These are phyloP conservation scores for Zalaria obscura DNA, from an alignment of 2,329 filamentous ascomycete genomes.

Conservation along the genomic window DNA sequence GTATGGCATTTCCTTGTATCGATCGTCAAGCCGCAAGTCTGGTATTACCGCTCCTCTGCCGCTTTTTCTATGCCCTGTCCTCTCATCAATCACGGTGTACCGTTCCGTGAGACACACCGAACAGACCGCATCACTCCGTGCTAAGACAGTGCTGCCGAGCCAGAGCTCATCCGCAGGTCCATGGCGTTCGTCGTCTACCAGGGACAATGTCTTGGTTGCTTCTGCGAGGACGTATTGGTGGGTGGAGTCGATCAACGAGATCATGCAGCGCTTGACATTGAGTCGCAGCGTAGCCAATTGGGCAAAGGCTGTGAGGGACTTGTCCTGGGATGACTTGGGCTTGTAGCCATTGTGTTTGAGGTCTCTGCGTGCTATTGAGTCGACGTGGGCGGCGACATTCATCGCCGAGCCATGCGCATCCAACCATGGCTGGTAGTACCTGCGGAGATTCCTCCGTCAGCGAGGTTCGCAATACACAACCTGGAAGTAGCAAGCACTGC, in stretches of 20 bases:
- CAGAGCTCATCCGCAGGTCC: slow-evolving; percentile 17
- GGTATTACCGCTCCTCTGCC: slow-evolving; percentile 3
- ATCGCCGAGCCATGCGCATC: slow-evolving; percentile 10
- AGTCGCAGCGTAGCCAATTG: slow-evolving; percentile 23
- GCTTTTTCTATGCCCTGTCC: not conserved
- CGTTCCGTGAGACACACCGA: slow-evolving; percentile 6
- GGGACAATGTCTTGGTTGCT: slow-evolving; percentile 27
- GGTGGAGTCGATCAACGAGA: slow-evolving; percentile 32
- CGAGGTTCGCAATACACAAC: too few species aligned
- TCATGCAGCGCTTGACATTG: slow-evolving; percentile 19
- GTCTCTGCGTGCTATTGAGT: slow-evolving; percentile 5
- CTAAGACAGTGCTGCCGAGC: slow-evolving; percentile 18
- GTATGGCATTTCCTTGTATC: slow-evolving; percentile 18
- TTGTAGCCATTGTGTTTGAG: slow-evolving; percentile 12
- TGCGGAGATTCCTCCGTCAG: not conserved
- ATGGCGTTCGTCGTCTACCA: slow-evolving; percentile 22
- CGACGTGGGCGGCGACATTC: slow-evolving; percentile 10
- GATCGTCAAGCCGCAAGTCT: slow-evolving; percentile 17
- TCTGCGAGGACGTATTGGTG: slow-evolving; percentile 37
- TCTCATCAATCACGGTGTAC: slow-evolving; percentile 2
- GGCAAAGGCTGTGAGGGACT: slow-evolving; percentile 18
- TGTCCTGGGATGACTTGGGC: slow-evolving; percentile 16
- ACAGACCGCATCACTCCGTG: slow-evolving; percentile 18
- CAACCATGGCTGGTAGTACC: slow-evolving; percentile 13
- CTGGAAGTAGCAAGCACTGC: not conserved